phyloP scores from a whole-genome alignment of 2,329 filamentous ascomycete species.

The Phyllosticta capitalensis region DNA sequence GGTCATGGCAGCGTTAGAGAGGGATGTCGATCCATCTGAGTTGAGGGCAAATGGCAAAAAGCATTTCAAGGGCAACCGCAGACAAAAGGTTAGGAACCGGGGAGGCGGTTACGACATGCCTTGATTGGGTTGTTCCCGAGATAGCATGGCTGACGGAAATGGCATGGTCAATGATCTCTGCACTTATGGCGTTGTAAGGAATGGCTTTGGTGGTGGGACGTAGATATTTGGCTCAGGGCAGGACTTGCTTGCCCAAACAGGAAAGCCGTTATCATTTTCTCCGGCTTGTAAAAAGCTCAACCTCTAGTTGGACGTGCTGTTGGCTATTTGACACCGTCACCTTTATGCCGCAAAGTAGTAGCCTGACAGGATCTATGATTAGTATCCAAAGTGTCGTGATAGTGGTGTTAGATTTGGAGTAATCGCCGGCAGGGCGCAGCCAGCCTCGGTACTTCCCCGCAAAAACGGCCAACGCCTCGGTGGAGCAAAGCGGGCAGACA shows the following conservation, averaged over 20 bases:
- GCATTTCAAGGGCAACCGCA: constrained; percentile 77
- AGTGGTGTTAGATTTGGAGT: background rate
- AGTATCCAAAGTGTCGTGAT: background rate
- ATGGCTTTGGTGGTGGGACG: background rate
- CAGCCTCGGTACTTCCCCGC: background rate
- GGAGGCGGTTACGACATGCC: constrained; percentile 3
- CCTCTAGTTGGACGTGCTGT: too few relatives aligned
- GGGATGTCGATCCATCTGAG: constrained; percentile 73
- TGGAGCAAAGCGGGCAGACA: background rate
- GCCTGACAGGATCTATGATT: background rate
- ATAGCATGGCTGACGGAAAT: background rate
- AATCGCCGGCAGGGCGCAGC: background rate
- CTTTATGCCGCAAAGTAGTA: background rate
- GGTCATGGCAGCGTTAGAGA: constrained; percentile 72
- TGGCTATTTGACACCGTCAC: too few relatives aligned
- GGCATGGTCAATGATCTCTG: background rate
- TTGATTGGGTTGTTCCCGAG: background rate
- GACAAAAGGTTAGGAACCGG: constrained; percentile 34
- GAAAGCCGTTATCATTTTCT: background rate
- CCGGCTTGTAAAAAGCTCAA: background rate
- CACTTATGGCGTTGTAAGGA: constrained; percentile 7
- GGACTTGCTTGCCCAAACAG: background rate
- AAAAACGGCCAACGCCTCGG: background rate
- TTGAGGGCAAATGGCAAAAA: constrained; percentile 67
- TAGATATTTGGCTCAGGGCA: background rate